Evolutionary conservation across 495 filamentous ascomycete genomes (phyloP), one percentile per base, ranked within the genome.

Genomic region (Lasiosphaeria ovina): DNA sequence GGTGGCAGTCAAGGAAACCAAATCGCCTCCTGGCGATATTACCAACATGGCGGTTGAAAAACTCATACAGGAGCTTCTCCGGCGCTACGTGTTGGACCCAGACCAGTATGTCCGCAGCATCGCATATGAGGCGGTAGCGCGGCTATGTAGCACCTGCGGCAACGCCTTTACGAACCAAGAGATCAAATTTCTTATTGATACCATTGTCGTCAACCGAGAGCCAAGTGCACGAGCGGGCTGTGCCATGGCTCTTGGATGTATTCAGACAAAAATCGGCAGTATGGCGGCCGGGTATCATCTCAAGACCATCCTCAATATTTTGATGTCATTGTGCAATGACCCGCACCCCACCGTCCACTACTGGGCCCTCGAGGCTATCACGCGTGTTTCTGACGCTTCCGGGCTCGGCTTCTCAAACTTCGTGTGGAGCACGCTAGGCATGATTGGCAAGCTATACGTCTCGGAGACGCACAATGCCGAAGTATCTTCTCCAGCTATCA

Each of bases 251-350:
- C 77, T 99, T 58, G 94, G 93, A 12, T 91, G 87, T 62, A 98
- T 98, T 49, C 94, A 98, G 72, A 87, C 91, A 3, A 91, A 96
- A 70, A 89, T 98, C 35, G 94, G 94, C 57, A 94, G 94, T 63
- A 98, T 99, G 93, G 95, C 95, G 58, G 94, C 94, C 54, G 92
- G 92, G n/a, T 89, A 92, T 66, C 94, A 99, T 71, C 77, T 99
- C 12, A 98, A 97, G 75, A 96, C 91, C 7, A 97, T 99, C 54
- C 85, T 96, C 40, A 90, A 92, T 16, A 92, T 99, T 38, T 74
- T 99, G 24, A 93, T 97, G 90, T 97, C 93, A 24, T 77, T 99
- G 6, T 91, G 92, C 73, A 95, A 89, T 65, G 94, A 99, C 68
- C 90, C 94, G n/a, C 93, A 97, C 63, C 93, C 94, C 0, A 89